Evolutionary conservation across 2,329 filamentous ascomycete species (phyloP), one percentile per base, ranked within the genome.

Genomic region (Lecanicillium sp.): DNA sequence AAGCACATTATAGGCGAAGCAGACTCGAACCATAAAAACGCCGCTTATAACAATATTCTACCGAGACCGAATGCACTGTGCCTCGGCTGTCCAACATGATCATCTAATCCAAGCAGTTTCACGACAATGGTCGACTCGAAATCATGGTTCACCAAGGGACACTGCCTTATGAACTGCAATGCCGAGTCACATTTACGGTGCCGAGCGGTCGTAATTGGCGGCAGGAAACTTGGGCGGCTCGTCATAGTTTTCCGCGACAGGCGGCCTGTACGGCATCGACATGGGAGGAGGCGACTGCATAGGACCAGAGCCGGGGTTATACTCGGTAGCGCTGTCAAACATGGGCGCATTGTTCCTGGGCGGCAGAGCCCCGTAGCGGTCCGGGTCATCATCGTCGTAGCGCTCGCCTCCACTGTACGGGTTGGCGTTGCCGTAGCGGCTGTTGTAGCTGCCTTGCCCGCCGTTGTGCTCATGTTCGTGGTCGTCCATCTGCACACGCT

Each of bases 401-500:
- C 46, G 47, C 22, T 48, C 46, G 34, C 42, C 55, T 27, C 56
- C 53, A 47, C 53, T 59, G 51, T 64, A 64, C 13, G 58, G 59
- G 42, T 60, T 61, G 39, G 53, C 50, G 36, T 60, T 53, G 40
- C 56, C 59, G 46, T 66, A 67, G 27, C 52, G 56, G 30, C 52
- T 50, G 46, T 51, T 49, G 45, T 54, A 58, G 29, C 51, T 55
- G 47, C 58, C 59, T 27, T 55, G 57, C 43, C 58, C 53, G 22
- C 22, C 22, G 11, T 25, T 6, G 22, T 6, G 22, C 44, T 60
- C 57, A 48, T 64, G 55, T 39, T 72, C 65, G 44, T 76, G 66
- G 49, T 77, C 71, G 41, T 74, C 66, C 60, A 68, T 65, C 56
- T 78, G 69, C 44, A 81, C 69, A 12, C 74, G 74, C 36, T 77